Conservation (phyloP, 2,329 filamentous ascomycete genomes). For the Penicillium occitanis region DNA sequence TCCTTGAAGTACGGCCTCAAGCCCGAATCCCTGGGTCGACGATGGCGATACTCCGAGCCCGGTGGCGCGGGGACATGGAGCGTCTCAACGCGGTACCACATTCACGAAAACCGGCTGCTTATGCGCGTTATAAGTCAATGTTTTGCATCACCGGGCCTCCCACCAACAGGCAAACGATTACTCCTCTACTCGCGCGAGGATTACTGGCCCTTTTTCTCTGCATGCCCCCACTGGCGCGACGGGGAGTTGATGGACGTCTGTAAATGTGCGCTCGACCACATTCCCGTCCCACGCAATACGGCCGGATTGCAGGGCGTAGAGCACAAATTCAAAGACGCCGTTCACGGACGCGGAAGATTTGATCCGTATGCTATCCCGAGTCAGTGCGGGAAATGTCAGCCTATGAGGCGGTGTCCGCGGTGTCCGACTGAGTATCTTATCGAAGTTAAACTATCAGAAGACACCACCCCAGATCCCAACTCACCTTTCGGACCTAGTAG, state of each 20-base stretch:
- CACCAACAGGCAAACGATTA: slow-evolving; percentile 53
- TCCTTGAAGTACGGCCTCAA: slow-evolving; percentile 49
- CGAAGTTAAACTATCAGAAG: slow-evolving; percentile 60
- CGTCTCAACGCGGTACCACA: slow-evolving; percentile 55
- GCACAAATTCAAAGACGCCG: slow-evolving; percentile 42
- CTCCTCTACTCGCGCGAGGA: slow-evolving; percentile 61
- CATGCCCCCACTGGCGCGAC: slow-evolving; percentile 63
- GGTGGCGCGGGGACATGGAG: slow-evolving; percentile 44
- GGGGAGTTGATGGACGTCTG: slow-evolving; percentile 60
- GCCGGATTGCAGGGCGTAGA: slow-evolving; percentile 44
- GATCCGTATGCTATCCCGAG: slow-evolving; percentile 47
- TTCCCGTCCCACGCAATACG: slow-evolving; percentile 48
- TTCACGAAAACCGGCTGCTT: slow-evolving; percentile 56
- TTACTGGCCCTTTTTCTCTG: slow-evolving; percentile 63
- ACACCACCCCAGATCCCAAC: slow-evolving; percentile 31
- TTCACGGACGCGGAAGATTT: slow-evolving; percentile 26
- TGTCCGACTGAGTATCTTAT: slow-evolving; percentile 64
- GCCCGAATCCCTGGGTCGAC: slow-evolving; percentile 49
- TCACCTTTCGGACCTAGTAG: neutral
- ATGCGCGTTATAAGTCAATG: slow-evolving; percentile 58
- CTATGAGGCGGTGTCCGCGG: slow-evolving; percentile 61
- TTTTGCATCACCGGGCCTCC: slow-evolving; percentile 55
- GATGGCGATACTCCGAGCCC: slow-evolving; percentile 43
- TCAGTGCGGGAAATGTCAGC: slow-evolving; percentile 57
- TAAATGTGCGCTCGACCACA: slow-evolving; percentile 61